Evolutionary conservation across 495 filamentous ascomycete species (phyloP).

Genomic region (Trichocladium uniseriatum): DNA sequence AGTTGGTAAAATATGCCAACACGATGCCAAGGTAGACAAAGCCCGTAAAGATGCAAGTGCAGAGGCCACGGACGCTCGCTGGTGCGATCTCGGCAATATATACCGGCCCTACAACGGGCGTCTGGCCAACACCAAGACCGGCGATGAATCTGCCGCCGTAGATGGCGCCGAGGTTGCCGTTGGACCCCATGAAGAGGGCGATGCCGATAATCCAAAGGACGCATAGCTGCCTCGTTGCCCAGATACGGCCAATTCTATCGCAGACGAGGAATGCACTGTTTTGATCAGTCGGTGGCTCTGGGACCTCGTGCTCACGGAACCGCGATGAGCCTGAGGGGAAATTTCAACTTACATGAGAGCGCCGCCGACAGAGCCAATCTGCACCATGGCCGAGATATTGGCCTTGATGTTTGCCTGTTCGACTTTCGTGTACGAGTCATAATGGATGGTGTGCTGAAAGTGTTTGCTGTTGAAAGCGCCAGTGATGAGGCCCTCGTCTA

Average conservation of each 20-base stretch:
- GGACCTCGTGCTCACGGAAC: too few relatives aligned
- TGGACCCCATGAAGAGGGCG: conserved; percentile 53
- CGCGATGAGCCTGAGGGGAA: too few relatives aligned
- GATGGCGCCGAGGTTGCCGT: conserved; percentile 31
- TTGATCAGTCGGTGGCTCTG: too few relatives aligned
- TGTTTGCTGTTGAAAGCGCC: conserved; percentile 55
- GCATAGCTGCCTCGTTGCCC: conserved; percentile 60
- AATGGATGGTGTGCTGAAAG: conserved; percentile 52
- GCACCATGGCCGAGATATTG: conserved; percentile 65
- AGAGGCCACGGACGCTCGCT: conserved; percentile 54
- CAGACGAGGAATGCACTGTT: conserved; percentile 54
- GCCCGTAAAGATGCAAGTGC: conserved; percentile 59
- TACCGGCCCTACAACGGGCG: conserved; percentile 52
- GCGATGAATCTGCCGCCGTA: conserved; percentile 61
- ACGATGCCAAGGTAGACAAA: conserved; percentile 56
- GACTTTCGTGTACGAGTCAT: conserved; percentile 41
- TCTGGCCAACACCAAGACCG: conserved; percentile 58
- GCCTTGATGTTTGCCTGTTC: conserved; percentile 54
- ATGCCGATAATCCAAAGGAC: conserved; percentile 59
- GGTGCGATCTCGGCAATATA: conserved; percentile 58
- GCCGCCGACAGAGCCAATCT: conserved; percentile 57
- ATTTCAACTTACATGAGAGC: conserved; percentile 50
- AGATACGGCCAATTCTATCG: conserved; percentile 59
- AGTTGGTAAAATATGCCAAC: conserved; percentile 49
- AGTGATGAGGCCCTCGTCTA: conserved; percentile 67